Evolutionary conservation across 2,329 filamentous ascomycete genomes (phyloP).

Genomic region (Mollisia scopiformis): DNA sequence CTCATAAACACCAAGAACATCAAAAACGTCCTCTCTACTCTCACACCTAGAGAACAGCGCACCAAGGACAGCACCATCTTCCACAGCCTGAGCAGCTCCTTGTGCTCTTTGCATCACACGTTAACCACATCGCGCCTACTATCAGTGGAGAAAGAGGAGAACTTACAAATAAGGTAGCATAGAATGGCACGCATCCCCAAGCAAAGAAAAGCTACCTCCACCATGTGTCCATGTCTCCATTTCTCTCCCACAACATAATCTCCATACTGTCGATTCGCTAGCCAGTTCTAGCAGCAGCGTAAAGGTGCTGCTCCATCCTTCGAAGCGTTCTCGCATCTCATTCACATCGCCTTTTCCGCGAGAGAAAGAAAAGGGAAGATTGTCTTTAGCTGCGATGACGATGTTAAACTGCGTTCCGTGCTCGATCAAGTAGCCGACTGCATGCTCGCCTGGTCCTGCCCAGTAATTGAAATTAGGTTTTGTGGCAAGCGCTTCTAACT

Average conservation of each 20-base stretch:
- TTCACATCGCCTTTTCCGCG: constrained; percentile 41
- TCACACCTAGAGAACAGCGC: constrained; percentile 49
- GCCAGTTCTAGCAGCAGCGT: not conserved
- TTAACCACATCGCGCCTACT: no score
- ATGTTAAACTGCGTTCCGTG: constrained; percentile 24
- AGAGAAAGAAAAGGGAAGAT: constrained; percentile 36
- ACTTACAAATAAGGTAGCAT: constrained; percentile 45
- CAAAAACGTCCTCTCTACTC: constrained; percentile 39
- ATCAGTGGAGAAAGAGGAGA: constrained; percentile 24
- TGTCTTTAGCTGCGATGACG: constrained; percentile 27
- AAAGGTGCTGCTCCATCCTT: not conserved
- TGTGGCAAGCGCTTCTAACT: constrained; percentile 59
- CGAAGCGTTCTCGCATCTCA: not conserved
- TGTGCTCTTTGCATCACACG: constrained; percentile 55
- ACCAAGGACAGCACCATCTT: constrained; percentile 60
- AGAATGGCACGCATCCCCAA: constrained; percentile 65
- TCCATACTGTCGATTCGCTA: no score
- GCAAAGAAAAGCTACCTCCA: constrained; percentile 20
- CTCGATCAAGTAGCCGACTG: constrained; percentile 34
- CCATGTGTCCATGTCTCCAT: not conserved
- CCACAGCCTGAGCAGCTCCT: constrained; percentile 66
- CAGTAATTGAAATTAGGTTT: constrained; percentile 49
- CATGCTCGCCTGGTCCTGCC: constrained; percentile 31
- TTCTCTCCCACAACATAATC: no score
- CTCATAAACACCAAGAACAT: not conserved